phyloP scores from a whole-genome alignment of 441 rosid species.

The Melastoma candidum region DNA sequence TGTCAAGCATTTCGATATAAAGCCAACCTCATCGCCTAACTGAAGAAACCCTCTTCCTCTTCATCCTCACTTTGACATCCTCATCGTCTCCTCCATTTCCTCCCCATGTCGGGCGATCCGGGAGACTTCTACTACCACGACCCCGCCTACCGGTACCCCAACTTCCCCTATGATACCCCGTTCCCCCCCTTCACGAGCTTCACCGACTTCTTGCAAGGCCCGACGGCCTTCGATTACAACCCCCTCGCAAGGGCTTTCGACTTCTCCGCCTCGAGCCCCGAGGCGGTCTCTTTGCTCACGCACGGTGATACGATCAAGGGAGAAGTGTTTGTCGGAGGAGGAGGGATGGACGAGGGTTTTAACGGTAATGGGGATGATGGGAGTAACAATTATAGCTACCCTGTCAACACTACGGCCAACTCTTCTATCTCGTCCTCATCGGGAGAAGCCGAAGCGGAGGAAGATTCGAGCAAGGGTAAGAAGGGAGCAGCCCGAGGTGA shows the following conservation, averaged over 20 bases:
- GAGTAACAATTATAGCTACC: no score
- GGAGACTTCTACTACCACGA: no score
- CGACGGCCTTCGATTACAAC: constrained; percentile 26
- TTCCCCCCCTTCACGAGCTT: constrained; percentile 30
- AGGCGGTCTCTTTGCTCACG: constrained; percentile 25
- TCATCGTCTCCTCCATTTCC: no score
- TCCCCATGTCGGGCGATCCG: no score
- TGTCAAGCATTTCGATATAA: no score
- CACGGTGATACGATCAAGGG: constrained; percentile 22
- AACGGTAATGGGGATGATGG: constrained; percentile 11
- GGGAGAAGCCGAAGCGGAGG: constrained; percentile 28
- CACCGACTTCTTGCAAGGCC: constrained; percentile 42
- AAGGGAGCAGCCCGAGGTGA: constrained; percentile 1
- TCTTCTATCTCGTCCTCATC: constrained; percentile 49
- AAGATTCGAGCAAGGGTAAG: constrained; percentile 17
- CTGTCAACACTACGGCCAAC: constrained; percentile 21
- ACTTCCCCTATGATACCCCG: no score
- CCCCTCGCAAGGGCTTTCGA: constrained; percentile 39
- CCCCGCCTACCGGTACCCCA: no score
- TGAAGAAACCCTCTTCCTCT: no score
- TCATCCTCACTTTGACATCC: no score
- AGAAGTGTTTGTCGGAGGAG: constrained; percentile 6
- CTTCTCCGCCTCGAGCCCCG: constrained; percentile 51
- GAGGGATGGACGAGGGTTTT: constrained; percentile 20
- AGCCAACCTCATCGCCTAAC: no score